Base-by-base conservation (phyloP, 2,329 filamentous ascomycete species). In the Fusarium tupiense region DNA sequence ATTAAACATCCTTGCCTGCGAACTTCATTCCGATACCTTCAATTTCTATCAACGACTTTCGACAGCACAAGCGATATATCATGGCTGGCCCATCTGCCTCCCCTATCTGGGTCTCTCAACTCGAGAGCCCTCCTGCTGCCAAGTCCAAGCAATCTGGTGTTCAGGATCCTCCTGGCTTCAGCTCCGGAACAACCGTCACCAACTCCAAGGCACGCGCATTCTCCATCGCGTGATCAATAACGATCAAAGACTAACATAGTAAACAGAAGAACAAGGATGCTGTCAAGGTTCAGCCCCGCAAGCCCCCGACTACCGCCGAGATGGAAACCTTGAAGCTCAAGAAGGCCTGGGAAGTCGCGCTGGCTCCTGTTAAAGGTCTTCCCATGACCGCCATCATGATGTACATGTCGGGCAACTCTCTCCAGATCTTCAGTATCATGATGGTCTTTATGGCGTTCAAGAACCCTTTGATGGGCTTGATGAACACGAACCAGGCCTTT, bases 381-480 rank as follows among this genome's bases (percentile, higher is more conserved):
- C 96, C 96, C 67, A 99, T 99, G 96, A 98, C 97, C 65, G 95
- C 92, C 73, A 96, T 99, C 82, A 98, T 98, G 92, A 98, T 98
- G 95, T 99, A 99, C 89, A 99, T 99, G 96, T 97, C 96, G 38
- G 96, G 96, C 80, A 99, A 98, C 86, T 95, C 94, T 71, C 90
- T 99, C 53, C 96, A 99, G 83, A 98, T 99, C 76, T 99, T 99
- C 87, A 97, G 93, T 84, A 98, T 99, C 84, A 98, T 98, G 94
- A 99, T 98, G 95, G 96, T 98, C 24, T 95, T 96, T 80, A 98
- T 98, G 93, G 92, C 97, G 52, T 99, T 99, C 89, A 98, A 98
- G 88, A 97, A 94, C 76, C 96, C 96, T 16, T 89, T 99, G 69
- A 90, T 94, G 83, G 96, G 95, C 40, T 86, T 98, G 52, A 84